phyloP scores from a whole-genome alignment of 139 green algal genomes.

The Closterium sp. region DNA sequence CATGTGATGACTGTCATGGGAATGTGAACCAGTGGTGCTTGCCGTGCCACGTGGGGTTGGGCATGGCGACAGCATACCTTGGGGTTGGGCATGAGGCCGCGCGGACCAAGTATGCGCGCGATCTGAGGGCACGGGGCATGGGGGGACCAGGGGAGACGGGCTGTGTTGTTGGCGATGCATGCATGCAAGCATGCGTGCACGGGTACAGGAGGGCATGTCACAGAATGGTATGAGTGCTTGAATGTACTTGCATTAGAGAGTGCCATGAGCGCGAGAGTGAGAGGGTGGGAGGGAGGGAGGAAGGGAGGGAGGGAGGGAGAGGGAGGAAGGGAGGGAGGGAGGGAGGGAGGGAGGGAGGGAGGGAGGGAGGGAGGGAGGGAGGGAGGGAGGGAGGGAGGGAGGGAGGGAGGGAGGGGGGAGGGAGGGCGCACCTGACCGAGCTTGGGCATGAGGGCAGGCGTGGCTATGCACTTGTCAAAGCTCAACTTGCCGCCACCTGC shows the following conservation, averaged over 20 bases:
- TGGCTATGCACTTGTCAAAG: constrained; percentile 57
- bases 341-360: constrained; percentile 45
- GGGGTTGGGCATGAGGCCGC: constrained; percentile 96
- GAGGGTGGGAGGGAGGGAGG: background rate
- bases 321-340: background rate
- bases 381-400: constrained; percentile 42
- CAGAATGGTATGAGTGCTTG: too few relatives aligned
- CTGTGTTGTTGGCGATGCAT: background rate
- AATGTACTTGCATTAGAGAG: constrained; percentile 94
- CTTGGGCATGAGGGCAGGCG: constrained; percentile 79
- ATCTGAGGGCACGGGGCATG: constrained; percentile 43
- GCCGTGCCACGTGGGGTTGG: too few relatives aligned
- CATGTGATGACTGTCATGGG: too few relatives aligned
- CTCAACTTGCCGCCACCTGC: constrained; percentile 45
- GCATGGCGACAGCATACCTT: constrained; percentile 84
- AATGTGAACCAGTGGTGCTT: too few relatives aligned
- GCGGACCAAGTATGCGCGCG: constrained; percentile 78
- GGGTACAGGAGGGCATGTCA: too few relatives aligned
- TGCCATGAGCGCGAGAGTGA: constrained; percentile 69
- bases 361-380: background rate
- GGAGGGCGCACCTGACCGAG: constrained; percentile 59
- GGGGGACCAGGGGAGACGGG: background rate
- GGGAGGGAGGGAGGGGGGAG: too few relatives aligned
- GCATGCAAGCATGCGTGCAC: background rate
- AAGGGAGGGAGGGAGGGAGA: background rate